Evolutionary conservation across 2,329 filamentous ascomycete species (phyloP).

Genomic region (Geosmithia putterillii): DNA sequence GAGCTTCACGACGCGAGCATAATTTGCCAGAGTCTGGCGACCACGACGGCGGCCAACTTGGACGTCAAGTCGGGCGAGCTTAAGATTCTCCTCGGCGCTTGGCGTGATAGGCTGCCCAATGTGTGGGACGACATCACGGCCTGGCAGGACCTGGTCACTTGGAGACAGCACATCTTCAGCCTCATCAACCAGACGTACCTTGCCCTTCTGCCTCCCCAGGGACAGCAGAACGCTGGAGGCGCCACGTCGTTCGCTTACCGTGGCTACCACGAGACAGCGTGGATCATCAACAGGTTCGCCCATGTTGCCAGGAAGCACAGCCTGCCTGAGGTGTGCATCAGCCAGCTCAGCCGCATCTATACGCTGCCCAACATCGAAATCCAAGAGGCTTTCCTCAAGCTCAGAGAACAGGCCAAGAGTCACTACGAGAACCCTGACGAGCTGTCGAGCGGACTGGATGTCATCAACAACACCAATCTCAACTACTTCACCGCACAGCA

Average conservation of each 20-base stretch:
- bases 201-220: conserved; percentile 65
- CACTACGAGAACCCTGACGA: conserved; percentile 95
- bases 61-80: conserved; percentile 93
- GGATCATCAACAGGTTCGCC: conserved; percentile 99
- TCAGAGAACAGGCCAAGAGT: conserved; percentile 97
- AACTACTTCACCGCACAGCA: conserved; percentile 95
- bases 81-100: conserved; percentile 85
- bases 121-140: conserved; percentile 99
- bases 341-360: conserved; percentile 93
- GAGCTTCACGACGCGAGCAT: conserved; percentile 96
- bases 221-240: conserved; percentile 64
- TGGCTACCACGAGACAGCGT: conserved; percentile 96
- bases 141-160: conserved; percentile 99
- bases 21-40: conserved; percentile 81
- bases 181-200: conserved; percentile 94
- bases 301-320: conserved; percentile 96
- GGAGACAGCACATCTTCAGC: conserved; percentile 97
- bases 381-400: conserved; percentile 94
- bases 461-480: conserved; percentile 99
- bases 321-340: conserved; percentile 93
- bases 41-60: conserved; percentile 73
- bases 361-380: conserved; percentile 99
- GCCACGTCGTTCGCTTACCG: conserved; percentile 86
- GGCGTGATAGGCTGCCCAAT: conserved; percentile 91
- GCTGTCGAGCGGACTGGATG: conserved; percentile 83